Evolutionary conservation across 352 stramenopile species (phyloP), one percentile per base, ranked within the genome.

Genomic region (Phytophthora palmivora): DNA sequence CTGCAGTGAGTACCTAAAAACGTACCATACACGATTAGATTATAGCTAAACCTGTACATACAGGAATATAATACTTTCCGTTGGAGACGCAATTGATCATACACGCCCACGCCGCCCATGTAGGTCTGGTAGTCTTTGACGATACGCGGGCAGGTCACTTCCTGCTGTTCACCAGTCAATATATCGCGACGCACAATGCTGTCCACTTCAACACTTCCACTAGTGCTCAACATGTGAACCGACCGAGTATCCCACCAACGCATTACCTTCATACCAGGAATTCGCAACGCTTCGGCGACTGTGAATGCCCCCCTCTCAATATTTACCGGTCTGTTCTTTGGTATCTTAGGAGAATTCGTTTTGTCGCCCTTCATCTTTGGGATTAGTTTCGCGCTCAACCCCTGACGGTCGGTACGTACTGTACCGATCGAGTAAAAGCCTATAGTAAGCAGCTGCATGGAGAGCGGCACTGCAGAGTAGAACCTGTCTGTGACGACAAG

Each of bases 351-450:
- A 8, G 34, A 34, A 33, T 49, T 55, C 26, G 32, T 56, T 14
- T 51, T 49, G 4, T 49, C 28, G 7, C 33, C 38, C 43, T 55
- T 49, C 37, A 52, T 58, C 37, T 58, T 37, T 46, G 16, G 49
- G 15, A 63, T 45, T 3, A 63, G 11, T 6, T 58, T 34, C 6
- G 28, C 50, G n/a, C 60, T 47, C 16, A 68, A 22, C 1, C 62
- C 62, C 28, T 46, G 36, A 0, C 54, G 21, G n/a, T 60, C 38
- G 0, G 54, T 65, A 2, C 30, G 15, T 2, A 70, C 37, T 0
- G 47, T 65, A 1, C 54, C 62, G 22, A 70, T 52, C 2, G 22
- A 44, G 24, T 70, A 70, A 11, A 61, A 60, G 1, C 48, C 16
- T 28, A 64, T 45, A 1, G 26, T 50, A 21, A 70, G 11, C 1